Evolutionary conservation across 2,329 filamentous ascomycete species (phyloP), one percentile per base, ranked within the genome.

Genomic region (Pseudogymnoascus destructans): DNA sequence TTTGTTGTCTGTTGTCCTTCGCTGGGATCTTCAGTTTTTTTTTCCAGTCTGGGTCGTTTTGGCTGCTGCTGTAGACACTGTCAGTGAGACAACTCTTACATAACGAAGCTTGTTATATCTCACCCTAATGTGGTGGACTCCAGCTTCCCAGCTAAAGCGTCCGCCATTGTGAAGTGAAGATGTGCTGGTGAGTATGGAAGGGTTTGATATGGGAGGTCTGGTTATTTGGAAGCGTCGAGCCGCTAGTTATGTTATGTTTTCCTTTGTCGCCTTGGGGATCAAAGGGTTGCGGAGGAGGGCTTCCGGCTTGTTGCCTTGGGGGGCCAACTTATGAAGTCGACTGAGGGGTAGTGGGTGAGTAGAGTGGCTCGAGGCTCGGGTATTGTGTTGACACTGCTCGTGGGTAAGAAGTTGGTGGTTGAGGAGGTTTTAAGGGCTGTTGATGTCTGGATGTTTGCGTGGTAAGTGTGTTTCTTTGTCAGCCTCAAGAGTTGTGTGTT

Each of bases 1-100:
- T 93, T 73, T 93, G 88, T 66, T 86, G 82, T 73, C 88, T 81
- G 66, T 77, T 82, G 70, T 93, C 88, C 71, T 85, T 88, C 59
- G 79, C 73, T 57, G 88, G 88, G 60, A 87, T 72, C 64, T 86
- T 89, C 60, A 92, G 73, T 61, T 73, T 80, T 68, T 83, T 79
- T 74, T 87, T 88, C 87, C 87, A 92, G 69, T 89, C 82, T 27
- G 82, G 80, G 61, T 76, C 71, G 66, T 73, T 70, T 63, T 74
- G 64, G 65, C 72, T 74, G 58, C 69, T 66, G 63, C 71, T 65
- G 68, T 81, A 77, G 69, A 75, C 77, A 66, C 65, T 13, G 65
- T 70, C 58, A 68, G 69, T 63, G 69, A 74, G 66, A 74, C 71
- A 33, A 68, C 61, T 66, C 61, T 58, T 64, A 59, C 58, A 62